phyloP scores from a whole-genome alignment of 176 grass and related monocot species.

The Triticum timopheevii region DNA sequence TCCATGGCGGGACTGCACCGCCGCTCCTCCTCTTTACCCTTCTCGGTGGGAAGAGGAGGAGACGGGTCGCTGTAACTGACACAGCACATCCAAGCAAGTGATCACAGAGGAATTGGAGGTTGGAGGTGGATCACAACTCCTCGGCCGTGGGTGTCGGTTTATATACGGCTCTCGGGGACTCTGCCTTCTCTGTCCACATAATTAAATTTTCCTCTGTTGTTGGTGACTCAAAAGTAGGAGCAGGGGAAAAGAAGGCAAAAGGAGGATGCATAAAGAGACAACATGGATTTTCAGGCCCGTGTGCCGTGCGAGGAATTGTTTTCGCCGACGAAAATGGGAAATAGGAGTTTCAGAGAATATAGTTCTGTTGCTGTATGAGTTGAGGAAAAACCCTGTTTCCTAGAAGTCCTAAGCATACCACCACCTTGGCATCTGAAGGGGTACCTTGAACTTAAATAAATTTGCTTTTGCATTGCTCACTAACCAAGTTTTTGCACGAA shows the following conservation, averaged over 20 bases:
- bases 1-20: constrained; percentile 35
- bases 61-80: constrained; percentile 1
- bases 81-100: constrained; percentile 30
- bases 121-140: constrained; percentile 14
- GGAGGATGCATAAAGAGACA: constrained; percentile 2
- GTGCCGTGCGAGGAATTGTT: not conserved
- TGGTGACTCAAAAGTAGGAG: constrained; percentile 21
- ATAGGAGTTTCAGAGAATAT: not conserved
- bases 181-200: not conserved
- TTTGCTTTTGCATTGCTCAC: not conserved
- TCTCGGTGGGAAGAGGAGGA: not conserved
- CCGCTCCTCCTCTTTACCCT: not conserved
- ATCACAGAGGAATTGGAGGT: constrained; percentile 29
- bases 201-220: not conserved
- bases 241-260: not conserved
- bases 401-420: not conserved
- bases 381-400: not conserved
- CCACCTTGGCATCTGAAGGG: not conserved
- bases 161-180: constrained; percentile 17
- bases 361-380: not conserved
- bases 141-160: not conserved
- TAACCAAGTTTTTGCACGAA: constrained; percentile 8
- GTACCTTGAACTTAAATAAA: not conserved
- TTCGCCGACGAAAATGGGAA: not conserved
- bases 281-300: not conserved